Percentiles rank a stretch among this genome's conserved stretches.
Conservation (phyloP, 345 rosid genomes). For the Viola odorata region DNA sequence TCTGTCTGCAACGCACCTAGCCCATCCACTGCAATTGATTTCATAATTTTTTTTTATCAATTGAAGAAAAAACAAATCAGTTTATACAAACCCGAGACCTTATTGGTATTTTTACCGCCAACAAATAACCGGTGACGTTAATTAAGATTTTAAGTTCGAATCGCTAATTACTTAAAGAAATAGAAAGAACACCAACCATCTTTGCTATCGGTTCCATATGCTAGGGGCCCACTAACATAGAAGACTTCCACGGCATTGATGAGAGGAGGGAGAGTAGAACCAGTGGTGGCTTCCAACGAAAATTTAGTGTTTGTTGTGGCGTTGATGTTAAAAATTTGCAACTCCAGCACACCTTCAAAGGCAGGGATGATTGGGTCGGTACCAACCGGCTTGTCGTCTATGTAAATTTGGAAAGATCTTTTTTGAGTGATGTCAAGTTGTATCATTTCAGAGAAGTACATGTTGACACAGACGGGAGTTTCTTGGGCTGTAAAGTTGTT, state of each 20-base stretch:
- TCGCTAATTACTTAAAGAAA: too few relatives aligned
- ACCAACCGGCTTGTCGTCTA: slow-evolving; percentile 10
- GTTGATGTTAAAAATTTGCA: slow-evolving; percentile 5
- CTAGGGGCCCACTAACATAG: slow-evolving; percentile 16
- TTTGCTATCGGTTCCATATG: slow-evolving; percentile 26
- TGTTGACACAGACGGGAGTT: slow-evolving; percentile 24
- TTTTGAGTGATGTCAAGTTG: slow-evolving; percentile 17
- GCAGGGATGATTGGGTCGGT: slow-evolving; percentile 22
- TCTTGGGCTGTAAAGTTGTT: slow-evolving; percentile 15
- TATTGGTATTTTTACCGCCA: too few relatives aligned
- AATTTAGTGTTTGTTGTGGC: slow-evolving; percentile 29
- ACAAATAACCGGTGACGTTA: too few relatives aligned
- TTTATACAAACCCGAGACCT: too few relatives aligned
- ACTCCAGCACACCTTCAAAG: slow-evolving; percentile 23
- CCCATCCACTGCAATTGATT: slow-evolving; percentile 31
- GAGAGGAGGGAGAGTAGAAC: slow-evolving; percentile 44
- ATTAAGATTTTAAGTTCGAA: too few relatives aligned
- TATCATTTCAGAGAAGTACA: slow-evolving; percentile 44
- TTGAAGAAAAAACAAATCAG: too few relatives aligned
- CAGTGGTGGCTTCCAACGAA: slow-evolving; percentile 27
- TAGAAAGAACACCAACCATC: slow-evolving; percentile 23
- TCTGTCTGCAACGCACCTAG: slow-evolving; percentile 16
- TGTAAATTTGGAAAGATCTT: slow-evolving; percentile 27
- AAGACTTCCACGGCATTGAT: slow-evolving; percentile 44
- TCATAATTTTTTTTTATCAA: too few relatives aligned